A percentile compares a stretch with the other conserved stretches of the same genome.
These are phyloP conservation scores for Lactarius psammicola DNA, from an alignment of 768 basidiomycete genomes.

Conservation along the genomic window DNA sequence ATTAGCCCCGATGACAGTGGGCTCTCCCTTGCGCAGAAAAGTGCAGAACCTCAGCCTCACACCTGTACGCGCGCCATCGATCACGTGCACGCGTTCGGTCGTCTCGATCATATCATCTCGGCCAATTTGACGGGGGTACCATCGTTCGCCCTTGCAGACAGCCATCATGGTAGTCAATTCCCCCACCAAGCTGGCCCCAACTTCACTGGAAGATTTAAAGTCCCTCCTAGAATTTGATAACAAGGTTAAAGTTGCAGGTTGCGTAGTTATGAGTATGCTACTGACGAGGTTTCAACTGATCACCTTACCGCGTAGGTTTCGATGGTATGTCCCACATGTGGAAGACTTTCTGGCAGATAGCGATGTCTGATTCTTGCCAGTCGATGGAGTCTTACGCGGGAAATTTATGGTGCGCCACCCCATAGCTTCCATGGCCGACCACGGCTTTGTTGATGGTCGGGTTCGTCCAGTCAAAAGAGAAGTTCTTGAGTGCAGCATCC, in stretches of 20 bases:
- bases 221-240: slow-evolving; percentile 55
- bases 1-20: too few relatives aligned
- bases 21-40: too few relatives aligned
- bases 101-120: too few relatives aligned
- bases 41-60: too few relatives aligned
- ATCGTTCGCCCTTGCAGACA: not conserved
- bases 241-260: slow-evolving; percentile 94
- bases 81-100: too few relatives aligned
- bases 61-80: too few relatives aligned
- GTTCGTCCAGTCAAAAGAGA: slow-evolving; percentile 71
- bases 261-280: slow-evolving; percentile 36
- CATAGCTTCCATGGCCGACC: not conserved
- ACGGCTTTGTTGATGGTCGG: slow-evolving; percentile 21
- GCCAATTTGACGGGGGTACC: too few relatives aligned
- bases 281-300: slow-evolving; percentile 9
- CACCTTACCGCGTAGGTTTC: slow-evolving; percentile 42
- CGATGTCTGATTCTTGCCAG: slow-evolving; percentile 39
- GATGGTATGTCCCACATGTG: slow-evolving; percentile 53
- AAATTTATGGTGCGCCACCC: slow-evolving; percentile 73
- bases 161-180: slow-evolving; percentile 22
- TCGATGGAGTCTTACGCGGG: slow-evolving; percentile 93
- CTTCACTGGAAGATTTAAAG: slow-evolving; percentile 56
- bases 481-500: slow-evolving; percentile 80
- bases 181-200: slow-evolving; percentile 45
- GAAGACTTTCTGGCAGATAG: not conserved